Base-by-base conservation (phyloP, 2,329 filamentous ascomycete genomes). In the Claviceps pazoutovae region DNA sequence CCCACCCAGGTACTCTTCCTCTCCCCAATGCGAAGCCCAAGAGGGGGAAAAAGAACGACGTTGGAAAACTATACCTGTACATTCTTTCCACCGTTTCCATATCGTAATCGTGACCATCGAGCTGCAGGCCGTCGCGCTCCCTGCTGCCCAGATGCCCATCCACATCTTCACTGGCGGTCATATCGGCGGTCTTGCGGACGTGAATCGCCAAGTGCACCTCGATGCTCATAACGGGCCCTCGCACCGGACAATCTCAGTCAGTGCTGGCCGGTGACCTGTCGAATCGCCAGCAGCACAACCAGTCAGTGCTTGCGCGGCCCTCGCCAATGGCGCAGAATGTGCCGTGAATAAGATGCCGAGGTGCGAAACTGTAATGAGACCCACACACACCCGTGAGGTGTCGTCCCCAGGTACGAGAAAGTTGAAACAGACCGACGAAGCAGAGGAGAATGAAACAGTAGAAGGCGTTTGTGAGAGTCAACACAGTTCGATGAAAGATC, bases 81-180 rank as follows among this genome's bases (percentile, higher is more conserved):
- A 80, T 74, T 42, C 67, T 64, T 61, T 81, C 78, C 44, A 80
- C 69, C 42, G 71, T 71, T 59, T 74, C 73, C 36, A 72, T 60
- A 53, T 74, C 70, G 54, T 76, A 79, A 55, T 74, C 70, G 54
- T 76, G 79, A 55, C 75, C 53, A 13, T 50, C 19, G 6, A 46
- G 48, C 51, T 45, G 44, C 53, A 17, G n/a, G 44, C 46, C 42
- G 16, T 43, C 48, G 26, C 48, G 37, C 30, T 45, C 47, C 50
- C 43, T 37, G 19, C 53, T n/a, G 26, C 30, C 42, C 19, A 7
- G 11, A 47, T 51, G 19, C 38, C 38, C 43, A 30, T 23, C 38
- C n/a, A 11, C 49, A n/a, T 46, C 65, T n/a, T 58, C 52, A 17
- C 38, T 41, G n/a, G 34, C 48, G 16, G 19, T 26, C 34, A 19